phyloP scores from a whole-genome alignment of 2,329 filamentous ascomycete genomes.

The Pseudocercospora fijiensis region DNA sequence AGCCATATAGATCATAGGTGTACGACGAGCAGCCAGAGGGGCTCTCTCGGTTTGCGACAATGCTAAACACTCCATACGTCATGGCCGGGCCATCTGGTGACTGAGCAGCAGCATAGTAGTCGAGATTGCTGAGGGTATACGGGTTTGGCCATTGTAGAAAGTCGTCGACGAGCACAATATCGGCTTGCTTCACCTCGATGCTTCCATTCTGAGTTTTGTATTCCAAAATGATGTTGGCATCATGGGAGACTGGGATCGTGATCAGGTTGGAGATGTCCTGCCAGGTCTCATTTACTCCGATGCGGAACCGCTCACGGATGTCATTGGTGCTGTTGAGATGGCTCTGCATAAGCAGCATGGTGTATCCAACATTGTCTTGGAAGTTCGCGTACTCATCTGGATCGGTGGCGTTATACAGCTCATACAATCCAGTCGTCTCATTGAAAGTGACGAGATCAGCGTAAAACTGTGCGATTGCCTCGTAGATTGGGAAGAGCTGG shows the following conservation, averaged over 20 bases:
- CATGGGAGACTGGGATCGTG: conserved; percentile 52
- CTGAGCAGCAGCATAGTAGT: conserved; percentile 70
- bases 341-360: conserved; percentile 61
- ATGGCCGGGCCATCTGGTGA: conserved; percentile 68
- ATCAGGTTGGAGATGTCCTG: conserved; percentile 57
- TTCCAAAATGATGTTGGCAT: conserved; percentile 62
- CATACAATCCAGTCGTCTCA: conserved; percentile 52
- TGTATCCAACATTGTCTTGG: conserved; percentile 67
- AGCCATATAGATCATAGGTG: conserved; percentile 65
- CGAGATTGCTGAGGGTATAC: conserved; percentile 58
- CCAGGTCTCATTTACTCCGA: conserved; percentile 59
- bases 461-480: conserved; percentile 63
- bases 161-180: conserved; percentile 66
- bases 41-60: conserved; percentile 64
- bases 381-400: conserved; percentile 68
- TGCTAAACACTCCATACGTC: conserved; percentile 69
- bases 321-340: conserved; percentile 58
- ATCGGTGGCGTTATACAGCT: conserved; percentile 66
- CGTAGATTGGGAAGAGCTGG: conserved; percentile 61
- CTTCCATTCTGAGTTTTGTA: conserved; percentile 66
- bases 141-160: conserved; percentile 61
- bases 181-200: conserved; percentile 67
- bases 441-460: conserved; percentile 61
- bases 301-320: conserved; percentile 57
- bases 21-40: conserved; percentile 67